Evolutionary conservation across 352 stramenopile genomes (phyloP).

Genomic region (Pythium sp.): DNA sequence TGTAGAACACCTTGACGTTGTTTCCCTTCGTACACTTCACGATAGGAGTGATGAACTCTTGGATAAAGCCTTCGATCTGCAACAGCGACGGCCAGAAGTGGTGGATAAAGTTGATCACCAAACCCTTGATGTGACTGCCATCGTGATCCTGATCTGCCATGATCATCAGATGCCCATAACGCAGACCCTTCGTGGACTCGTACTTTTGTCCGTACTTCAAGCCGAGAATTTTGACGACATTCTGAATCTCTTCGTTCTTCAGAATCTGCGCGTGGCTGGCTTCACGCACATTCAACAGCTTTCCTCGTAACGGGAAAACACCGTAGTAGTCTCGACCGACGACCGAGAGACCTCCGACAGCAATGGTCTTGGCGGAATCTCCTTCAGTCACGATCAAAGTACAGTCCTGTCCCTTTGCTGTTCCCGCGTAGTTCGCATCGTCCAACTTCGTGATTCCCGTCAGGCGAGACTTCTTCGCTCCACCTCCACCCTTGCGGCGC

Average conservation of each 20-base stretch:
- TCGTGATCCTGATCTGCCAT: conserved; percentile 99
- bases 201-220: conserved; percentile 96
- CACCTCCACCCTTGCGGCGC: conserved; percentile 78
- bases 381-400: conserved; percentile 99
- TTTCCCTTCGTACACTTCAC: conserved; percentile 94
- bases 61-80: conserved; percentile 86
- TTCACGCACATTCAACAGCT: conserved; percentile 99
- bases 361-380: conserved; percentile 97
- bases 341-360: conserved; percentile 95
- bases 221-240: conserved; percentile 96
- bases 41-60: conserved; percentile 97
- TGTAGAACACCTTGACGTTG: conserved; percentile 93
- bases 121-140: conserved; percentile 98
- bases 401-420: conserved; percentile 87
- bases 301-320: conserved; percentile 97
- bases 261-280: conserved; percentile 94
- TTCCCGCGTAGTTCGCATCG: conserved; percentile 96
- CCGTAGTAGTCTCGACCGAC: conserved; percentile 96
- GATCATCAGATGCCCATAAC: conserved; percentile 98
- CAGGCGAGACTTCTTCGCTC: conserved; percentile 80
- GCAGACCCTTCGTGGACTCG: conserved; percentile 80
- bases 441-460: conserved; percentile 96
- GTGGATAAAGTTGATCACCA: conserved; percentile 99
- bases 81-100: conserved; percentile 98
- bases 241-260: conserved; percentile 98